phyloP scores from a whole-genome alignment of 2,329 filamentous ascomycete genomes.

The Diaporthe citri region DNA sequence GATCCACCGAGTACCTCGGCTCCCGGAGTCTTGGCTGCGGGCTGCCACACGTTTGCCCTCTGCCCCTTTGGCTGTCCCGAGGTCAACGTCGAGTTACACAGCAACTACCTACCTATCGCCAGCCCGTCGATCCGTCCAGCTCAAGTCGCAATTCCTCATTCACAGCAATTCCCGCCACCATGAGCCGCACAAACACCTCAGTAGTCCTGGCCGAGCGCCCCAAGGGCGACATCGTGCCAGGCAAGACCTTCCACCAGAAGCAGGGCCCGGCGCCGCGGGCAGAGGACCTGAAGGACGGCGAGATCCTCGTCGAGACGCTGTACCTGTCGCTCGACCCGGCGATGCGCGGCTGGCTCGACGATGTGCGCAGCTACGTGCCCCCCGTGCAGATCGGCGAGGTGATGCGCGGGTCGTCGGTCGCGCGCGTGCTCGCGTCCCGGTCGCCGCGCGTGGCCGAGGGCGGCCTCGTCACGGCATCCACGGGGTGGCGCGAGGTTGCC shows the following conservation, averaged over 20 bases:
- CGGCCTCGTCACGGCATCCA: conserved; percentile 61
- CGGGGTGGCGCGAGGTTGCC: conserved; percentile 71
- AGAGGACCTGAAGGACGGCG: conserved; percentile 60
- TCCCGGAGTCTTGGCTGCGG: neutral
- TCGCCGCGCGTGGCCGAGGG: conserved; percentile 61
- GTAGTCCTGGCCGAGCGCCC: conserved; percentile 74
- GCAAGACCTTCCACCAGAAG: conserved; percentile 72
- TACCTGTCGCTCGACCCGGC: conserved; percentile 74
- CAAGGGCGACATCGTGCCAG: conserved; percentile 69
- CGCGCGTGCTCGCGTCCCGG: conserved; percentile 63
- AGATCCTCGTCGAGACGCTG: conserved; percentile 63
- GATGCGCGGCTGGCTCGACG: conserved; percentile 73
- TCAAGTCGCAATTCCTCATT: neutral
- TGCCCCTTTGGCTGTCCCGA: neutral
- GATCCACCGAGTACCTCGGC: conserved; percentile 27
- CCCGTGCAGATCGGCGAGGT: conserved; percentile 71
- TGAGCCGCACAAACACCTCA: conserved; percentile 38
- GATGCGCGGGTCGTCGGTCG: conserved; percentile 70
- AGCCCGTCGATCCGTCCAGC: neutral
- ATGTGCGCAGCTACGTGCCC: conserved; percentile 63
- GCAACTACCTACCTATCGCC: neutral
- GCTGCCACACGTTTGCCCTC: neutral
- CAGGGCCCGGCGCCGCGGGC: conserved; percentile 63
- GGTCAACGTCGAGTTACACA: neutral
- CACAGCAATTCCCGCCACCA: neutral